Conservation (phyloP, 2,329 filamentous ascomycete genomes). For the Penicillium palitans region DNA sequence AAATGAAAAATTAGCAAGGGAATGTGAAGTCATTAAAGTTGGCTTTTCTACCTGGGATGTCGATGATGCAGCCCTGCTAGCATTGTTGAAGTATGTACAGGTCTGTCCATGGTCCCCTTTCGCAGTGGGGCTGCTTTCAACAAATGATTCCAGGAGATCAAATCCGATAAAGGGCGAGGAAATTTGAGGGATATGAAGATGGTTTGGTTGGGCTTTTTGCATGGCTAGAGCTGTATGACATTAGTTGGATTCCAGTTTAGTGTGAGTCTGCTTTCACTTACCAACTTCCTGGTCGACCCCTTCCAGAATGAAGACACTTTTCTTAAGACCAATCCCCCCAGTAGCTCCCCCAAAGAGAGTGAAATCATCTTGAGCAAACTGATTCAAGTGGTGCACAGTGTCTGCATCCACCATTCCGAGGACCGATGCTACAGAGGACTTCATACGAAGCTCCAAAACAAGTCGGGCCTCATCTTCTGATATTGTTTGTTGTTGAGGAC, state of each 20-base stretch:
- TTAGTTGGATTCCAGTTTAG: slow-evolving; percentile 6
- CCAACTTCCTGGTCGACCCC: slow-evolving; percentile 63
- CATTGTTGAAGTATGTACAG: slow-evolving; percentile 17
- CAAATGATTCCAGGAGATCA: slow-evolving; percentile 11
- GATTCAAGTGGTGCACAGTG: slow-evolving; percentile 59
- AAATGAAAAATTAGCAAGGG: background rate
- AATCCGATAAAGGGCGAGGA: slow-evolving; percentile 15
- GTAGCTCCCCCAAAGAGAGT: slow-evolving; percentile 51
- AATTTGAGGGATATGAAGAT: slow-evolving; percentile 20
- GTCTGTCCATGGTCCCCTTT: slow-evolving; percentile 7
- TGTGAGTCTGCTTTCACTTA: slow-evolving; percentile 44
- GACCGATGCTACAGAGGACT: slow-evolving; percentile 50
- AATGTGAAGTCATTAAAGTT: background rate
- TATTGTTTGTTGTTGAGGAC: slow-evolving; percentile 14
- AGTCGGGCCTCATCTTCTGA: slow-evolving; percentile 37
- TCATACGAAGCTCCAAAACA: slow-evolving; percentile 50
- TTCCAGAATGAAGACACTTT: slow-evolving; percentile 49
- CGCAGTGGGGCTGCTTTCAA: slow-evolving; percentile 1
- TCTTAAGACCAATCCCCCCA: slow-evolving; percentile 22
- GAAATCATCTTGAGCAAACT: slow-evolving; percentile 56
- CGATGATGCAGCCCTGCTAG: slow-evolving; percentile 1
- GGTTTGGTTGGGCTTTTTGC: slow-evolving; percentile 12
- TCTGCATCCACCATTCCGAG: slow-evolving; percentile 46
- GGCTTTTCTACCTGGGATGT: slow-evolving; percentile 13
- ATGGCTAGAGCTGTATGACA: slow-evolving; percentile 17